Conservation (phyloP, 257 asterid genomes). For the Penstemon newberryi region DNA sequence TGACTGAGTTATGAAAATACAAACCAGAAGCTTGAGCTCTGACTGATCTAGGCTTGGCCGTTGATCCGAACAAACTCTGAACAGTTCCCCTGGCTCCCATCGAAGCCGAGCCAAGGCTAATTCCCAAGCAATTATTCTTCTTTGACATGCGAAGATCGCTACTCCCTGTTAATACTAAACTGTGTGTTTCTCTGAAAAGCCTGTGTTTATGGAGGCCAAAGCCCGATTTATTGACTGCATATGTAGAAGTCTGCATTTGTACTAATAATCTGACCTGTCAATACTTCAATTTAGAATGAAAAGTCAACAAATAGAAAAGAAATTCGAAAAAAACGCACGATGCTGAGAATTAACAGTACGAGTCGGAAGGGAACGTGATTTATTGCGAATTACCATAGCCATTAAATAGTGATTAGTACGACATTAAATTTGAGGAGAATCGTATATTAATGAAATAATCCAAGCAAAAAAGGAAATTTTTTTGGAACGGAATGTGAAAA, state of each 20-base stretch:
- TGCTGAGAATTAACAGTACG: slow-evolving; percentile 1
- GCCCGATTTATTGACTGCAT: slow-evolving; percentile 37
- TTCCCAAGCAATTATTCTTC: slow-evolving; percentile 47
- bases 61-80: slow-evolving; percentile 39
- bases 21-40: slow-evolving; percentile 63
- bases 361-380: background rate
- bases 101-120: slow-evolving; percentile 42
- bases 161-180: slow-evolving; percentile 9
- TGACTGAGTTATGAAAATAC: slow-evolving; percentile 9
- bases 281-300: slow-evolving; percentile 32
- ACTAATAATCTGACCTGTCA: slow-evolving; percentile 33
- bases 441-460: background rate
- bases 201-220: slow-evolving; percentile 41
- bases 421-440: background rate
- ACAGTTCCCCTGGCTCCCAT: slow-evolving; percentile 43
- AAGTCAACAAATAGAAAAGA: slow-evolving; percentile 38
- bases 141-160: slow-evolving; percentile 36
- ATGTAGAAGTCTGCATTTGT: slow-evolving; percentile 62
- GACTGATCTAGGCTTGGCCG: slow-evolving; percentile 54
- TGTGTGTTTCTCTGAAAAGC: slow-evolving; percentile 31
- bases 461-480: slow-evolving; percentile 1
- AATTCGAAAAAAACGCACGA: slow-evolving; percentile 8
- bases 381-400: background rate
- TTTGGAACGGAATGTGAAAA: background rate
- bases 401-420: background rate